Conservation (phyloP, 2,329 filamentous ascomycete species). For the Ophiosphaerella korrae region DNA sequence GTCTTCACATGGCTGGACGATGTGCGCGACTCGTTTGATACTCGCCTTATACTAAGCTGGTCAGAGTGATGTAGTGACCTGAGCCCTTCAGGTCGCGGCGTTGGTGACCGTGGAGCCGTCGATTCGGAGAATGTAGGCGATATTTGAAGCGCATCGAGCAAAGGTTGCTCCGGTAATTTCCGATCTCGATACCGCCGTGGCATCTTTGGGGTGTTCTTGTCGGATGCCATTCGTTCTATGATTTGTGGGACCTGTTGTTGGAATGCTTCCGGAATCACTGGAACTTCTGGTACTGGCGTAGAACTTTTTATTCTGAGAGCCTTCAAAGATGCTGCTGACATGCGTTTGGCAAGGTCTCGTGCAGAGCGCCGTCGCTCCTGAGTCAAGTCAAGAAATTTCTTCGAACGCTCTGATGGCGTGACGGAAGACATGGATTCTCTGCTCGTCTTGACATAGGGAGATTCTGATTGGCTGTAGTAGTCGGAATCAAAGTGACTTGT, state of each 20-base stretch:
- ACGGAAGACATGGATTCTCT: conserved; percentile 23
- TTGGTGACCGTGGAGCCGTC: conserved; percentile 17
- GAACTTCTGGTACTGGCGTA: conserved; percentile 22
- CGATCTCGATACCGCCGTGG: conserved; percentile 10
- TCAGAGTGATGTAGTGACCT: conserved; percentile 24
- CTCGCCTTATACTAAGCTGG: conserved; percentile 8
- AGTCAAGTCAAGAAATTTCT: conserved; percentile 35
- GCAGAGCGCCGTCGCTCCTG: conserved; percentile 30
- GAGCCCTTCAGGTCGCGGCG: conserved; percentile 23
- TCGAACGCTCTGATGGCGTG: conserved; percentile 34
- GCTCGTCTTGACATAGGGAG: conserved; percentile 30
- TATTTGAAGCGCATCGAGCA: conserved; percentile 16
- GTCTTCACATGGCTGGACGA: conserved; percentile 19
- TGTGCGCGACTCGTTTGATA: conserved; percentile 15
- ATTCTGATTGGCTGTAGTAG: conserved; percentile 45
- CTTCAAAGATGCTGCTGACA: conserved; percentile 38
- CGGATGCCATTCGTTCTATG: conserved; percentile 10
- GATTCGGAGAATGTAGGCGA: conserved; percentile 13
- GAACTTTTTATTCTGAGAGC: conserved; percentile 14
- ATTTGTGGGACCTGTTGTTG: conserved; percentile 12
- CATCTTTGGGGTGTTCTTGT: conserved; percentile 9
- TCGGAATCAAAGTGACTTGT: conserved; percentile 45
- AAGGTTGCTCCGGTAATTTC: conserved; percentile 9
- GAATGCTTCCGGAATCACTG: conserved; percentile 23
- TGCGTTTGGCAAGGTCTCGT: conserved; percentile 35